Evolutionary conservation across 495 filamentous ascomycete species (phyloP).

Genomic region (Aspergillus hancockii): DNA sequence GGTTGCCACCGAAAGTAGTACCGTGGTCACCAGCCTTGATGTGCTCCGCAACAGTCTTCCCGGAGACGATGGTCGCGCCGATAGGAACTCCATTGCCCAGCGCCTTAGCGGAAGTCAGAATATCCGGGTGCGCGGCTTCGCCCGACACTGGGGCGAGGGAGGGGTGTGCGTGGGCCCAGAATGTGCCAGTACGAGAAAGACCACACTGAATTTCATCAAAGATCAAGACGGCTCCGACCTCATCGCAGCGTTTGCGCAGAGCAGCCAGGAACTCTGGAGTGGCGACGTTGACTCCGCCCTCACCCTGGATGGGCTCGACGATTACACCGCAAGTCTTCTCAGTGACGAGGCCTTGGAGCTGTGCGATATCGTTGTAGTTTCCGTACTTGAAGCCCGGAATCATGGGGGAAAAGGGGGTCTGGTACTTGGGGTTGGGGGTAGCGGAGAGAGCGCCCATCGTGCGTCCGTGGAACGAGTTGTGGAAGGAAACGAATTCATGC

Average conservation of each 20-base stretch:
- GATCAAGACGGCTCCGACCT: constrained; percentile 85
- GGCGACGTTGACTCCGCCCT: constrained; percentile 88
- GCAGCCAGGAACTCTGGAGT: constrained; percentile 77
- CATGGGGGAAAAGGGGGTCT: constrained; percentile 93
- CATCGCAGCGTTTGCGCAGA: constrained; percentile 76
- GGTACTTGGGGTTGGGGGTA: constrained; percentile 98
- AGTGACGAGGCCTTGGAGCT: constrained; percentile 70
- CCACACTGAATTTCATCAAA: constrained; percentile 98
- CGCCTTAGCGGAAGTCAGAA: constrained; percentile 92
- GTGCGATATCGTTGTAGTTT: constrained; percentile 76
- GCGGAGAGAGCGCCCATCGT: constrained; percentile 92
- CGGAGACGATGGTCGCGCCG: constrained; percentile 82
- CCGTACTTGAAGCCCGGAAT: constrained; percentile 89
- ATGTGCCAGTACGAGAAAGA: constrained; percentile 75
- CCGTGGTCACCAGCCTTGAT: constrained; percentile 94
- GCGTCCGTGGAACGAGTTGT: constrained; percentile 90
- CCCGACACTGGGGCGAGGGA: constrained; percentile 37
- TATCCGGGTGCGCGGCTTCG: constrained; percentile 83
- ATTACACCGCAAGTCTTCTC: constrained; percentile 92
- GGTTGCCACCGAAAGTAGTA: constrained; percentile 96
- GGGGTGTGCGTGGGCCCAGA: constrained; percentile 88
- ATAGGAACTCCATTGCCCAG: constrained; percentile 96
- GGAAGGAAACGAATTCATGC: constrained; percentile 83
- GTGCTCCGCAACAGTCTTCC: constrained; percentile 69
- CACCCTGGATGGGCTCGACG: constrained; percentile 95